Evolutionary conservation across 306 rosid species (phyloP), one percentile per base, ranked within the genome.

Genomic region (Lotus japonicus): DNA sequence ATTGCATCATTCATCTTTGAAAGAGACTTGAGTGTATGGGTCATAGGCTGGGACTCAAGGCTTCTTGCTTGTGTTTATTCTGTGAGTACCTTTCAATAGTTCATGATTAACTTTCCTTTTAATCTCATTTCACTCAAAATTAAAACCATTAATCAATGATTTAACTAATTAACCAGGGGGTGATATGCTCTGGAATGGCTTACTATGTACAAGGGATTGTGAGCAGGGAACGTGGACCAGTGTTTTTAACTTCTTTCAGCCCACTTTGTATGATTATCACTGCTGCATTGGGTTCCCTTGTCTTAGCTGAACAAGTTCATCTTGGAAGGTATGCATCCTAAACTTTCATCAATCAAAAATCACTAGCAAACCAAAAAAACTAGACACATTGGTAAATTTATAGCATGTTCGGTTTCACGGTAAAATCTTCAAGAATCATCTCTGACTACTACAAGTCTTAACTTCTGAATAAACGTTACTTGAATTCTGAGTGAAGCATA

Each of bases 221-320:
- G 45, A 95, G 79, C 4, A 83, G 85, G 49, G 84, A 87, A 80
- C 85, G 94, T 19, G 99, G 99, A 45, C 99, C 99, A 2, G 99
- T 95, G 5, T 95, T 95, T 61, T 89, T 91, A 4, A 95, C 99
- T 1, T 86, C 99, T 35, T 95, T 95, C 68, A 95, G 96, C 36
- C 99, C 99, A 48, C 76, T 95, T 5, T 85, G 89, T 66, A 95
- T 95, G 99, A 95, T 95, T 73, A 88, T 95, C 68, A 90, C 97
- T 0, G 94, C 97, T 50, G 86, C 86, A 58, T 85, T 95, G 31
- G 97, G 97, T 8, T 79, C 86, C 58, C 61, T 95, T 54, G 77
- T 95, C 50, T 77, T 95, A 61, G 87, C 97, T 1, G 99, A 95
- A 70, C 66, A 74, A 81, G 74, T 88, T 80, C 92, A 82, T 80